Base-by-base conservation (phyloP, 495 filamentous ascomycete species). In the Talaromyces liani region DNA sequence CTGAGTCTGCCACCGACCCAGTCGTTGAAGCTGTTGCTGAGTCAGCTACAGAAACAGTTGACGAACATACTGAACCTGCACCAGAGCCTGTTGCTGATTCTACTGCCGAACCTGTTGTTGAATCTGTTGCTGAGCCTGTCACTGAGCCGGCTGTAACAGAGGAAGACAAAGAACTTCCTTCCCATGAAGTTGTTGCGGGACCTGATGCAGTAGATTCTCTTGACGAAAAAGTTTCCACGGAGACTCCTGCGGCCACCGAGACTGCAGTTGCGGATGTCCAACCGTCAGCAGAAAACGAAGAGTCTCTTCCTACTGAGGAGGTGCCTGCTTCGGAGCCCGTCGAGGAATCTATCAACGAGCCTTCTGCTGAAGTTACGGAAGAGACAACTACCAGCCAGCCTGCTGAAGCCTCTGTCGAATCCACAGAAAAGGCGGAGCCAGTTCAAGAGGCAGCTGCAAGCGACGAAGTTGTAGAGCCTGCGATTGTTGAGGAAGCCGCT, bases 21-120 rank as follows among this genome's bases (percentile, higher is more conserved):
- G n/a, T 10, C n/a, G 55, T 58, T 58, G 55, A 60, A 41, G 22
- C 58, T 22, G 58, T 33, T 5, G 33, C 58, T 7, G 58, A 60
- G n/a, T 2, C n/a, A 2, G 10, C 25, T 41, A 1, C 58, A 41
- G 34, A 60, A 20, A n/a, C 4, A 25, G 33, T 34, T 27, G 10
- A 27, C 16, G 34, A 24, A 10, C 14, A 39, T 33, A 36, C 57
- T 16, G 57, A 59, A 20, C 6, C 53, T 31, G 53, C 5, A 8
- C 3, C 20, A 24, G 51, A 54, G 20, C 51, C 51, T 3, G 51
- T 8, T 54, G 20, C 29, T 18, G 33, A 14, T 0, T 3, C 2
- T 29, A 20, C 22, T 58, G 27, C 27, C 27, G 27, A 27, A 27
- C 27, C 27, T 27, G 27, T 27, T 27, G 27, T 27, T 1, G 20